Evolutionary conservation across 768 basidiomycete species (phyloP), one percentile per base, ranked within the genome.

Genomic region (Lactifluus hygrophoroides): DNA sequence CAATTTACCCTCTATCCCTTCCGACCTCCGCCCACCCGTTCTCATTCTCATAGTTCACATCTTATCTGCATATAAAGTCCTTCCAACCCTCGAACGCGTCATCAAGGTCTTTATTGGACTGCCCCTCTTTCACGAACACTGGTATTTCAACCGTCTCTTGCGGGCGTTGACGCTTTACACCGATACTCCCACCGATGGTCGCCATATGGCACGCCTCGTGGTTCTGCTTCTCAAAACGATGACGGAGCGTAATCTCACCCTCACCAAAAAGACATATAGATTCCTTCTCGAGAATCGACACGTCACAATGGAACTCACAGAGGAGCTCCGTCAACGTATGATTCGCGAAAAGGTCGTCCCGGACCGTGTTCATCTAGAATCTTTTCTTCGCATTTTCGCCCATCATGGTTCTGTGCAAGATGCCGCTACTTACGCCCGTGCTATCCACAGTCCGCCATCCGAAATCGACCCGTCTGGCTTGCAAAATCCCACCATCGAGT

Each of bases 51-150:
- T 76, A 0, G 72, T 77, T 3, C 72, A 77, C 51, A 71, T 79
- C 30, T 77, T 87, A 8, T 76, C 78, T 17, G 71, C 75, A 10
- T 79, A 79, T 62, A 75, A 74, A 23, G 72, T 85, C 25, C 60
- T 80, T 14, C 57, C 74, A 2, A 76, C 78, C 0, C 70, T 85
- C 46, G 76, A 73, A 16, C 72, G 71, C 14, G 63, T 84, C 25
- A 65, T 80, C 10, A 61, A 46, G 64, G 67, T 16, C 56, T 75
- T 34, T 66, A 70, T 40, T 51, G 74, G 56, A 5, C 61, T 69
- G 17, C 63, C 57, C 50, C 61, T 59, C 9, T 57, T 53, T 38
- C 45, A 71, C 71, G 32, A 50, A 42, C 9, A 27, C 17, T 62
- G 56, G 63, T 58, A 67, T 32, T 67, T 61, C 55, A 67, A 67